Conservation (phyloP, 2,329 filamentous ascomycete genomes). For the Paraconiothyrium brasiliense region DNA sequence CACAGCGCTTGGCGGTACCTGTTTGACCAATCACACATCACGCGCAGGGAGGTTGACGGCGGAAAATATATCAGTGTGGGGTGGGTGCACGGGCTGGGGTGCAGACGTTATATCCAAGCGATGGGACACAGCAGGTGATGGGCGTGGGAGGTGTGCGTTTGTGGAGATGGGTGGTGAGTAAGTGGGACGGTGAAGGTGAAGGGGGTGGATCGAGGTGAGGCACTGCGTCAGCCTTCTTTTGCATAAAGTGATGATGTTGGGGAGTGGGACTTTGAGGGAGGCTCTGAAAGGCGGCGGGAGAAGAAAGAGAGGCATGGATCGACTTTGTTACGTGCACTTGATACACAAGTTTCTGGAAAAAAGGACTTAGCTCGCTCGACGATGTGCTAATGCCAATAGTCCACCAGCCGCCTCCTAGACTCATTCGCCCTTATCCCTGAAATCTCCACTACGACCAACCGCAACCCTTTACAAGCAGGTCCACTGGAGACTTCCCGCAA, state of each 20-base stretch:
- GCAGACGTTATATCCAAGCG: conserved; percentile 14
- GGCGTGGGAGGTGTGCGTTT: conserved; percentile 5
- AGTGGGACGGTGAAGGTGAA: neutral
- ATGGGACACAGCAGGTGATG: conserved; percentile 14
- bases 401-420: neutral
- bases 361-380: too few relatives aligned
- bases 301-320: neutral
- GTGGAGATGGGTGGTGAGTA: neutral
- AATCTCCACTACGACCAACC: neutral
- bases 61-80: conserved; percentile 9
- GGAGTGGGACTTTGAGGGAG: neutral
- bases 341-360: too few relatives aligned
- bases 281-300: neutral
- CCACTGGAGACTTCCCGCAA: neutral
- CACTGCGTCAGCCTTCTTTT: too few relatives aligned
- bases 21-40: neutral
- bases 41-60: neutral
- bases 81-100: conserved; percentile 8
- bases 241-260: neutral
- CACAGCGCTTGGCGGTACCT: conserved; percentile 4
- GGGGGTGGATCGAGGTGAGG: neutral
- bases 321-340: neutral
- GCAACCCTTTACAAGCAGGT: conserved; percentile 3
- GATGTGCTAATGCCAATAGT: neutral
- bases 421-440: neutral